Evolutionary conservation across 1,284 basidiomycete genomes (phyloP).

Genomic region (Filobasidium uniguttulatum): DNA sequence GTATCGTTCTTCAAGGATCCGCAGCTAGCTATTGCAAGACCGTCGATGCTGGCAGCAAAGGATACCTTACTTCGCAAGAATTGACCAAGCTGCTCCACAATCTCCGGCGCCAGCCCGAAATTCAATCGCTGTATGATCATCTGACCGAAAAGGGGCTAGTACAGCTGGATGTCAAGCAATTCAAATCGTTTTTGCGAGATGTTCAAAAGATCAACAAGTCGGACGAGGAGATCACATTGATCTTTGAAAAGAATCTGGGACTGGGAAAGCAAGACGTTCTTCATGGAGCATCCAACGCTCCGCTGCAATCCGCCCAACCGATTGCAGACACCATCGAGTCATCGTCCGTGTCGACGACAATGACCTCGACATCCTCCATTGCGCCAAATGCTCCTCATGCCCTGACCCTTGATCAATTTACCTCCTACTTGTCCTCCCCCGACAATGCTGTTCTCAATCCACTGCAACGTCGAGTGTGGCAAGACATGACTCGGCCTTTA

Average conservation of each 20-base stretch:
- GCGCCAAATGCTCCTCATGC: slow-evolving; percentile 20
- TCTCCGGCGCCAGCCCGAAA: slow-evolving; percentile 67
- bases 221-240: not conserved
- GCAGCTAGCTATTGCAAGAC: slow-evolving; percentile 37
- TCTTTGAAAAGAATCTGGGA: not conserved
- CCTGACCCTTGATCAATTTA: slow-evolving; percentile 40
- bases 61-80: slow-evolving; percentile 64
- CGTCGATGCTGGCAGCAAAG: slow-evolving; percentile 52
- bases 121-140: slow-evolving; percentile 53
- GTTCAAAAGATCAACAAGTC: slow-evolving; percentile 46
- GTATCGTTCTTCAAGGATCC: not conserved
- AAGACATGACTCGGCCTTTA: slow-evolving; percentile 68
- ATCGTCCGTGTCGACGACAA: too few species aligned
- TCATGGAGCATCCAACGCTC: not conserved
- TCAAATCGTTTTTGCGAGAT: slow-evolving; percentile 53
- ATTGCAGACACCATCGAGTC: not conserved
- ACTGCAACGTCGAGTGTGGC: slow-evolving; percentile 39
- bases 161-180: slow-evolving; percentile 46
- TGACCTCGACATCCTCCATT: too few species aligned
- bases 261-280: not conserved
- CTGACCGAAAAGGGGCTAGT: slow-evolving; percentile 38
- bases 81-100: slow-evolving; percentile 77
- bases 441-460: slow-evolving; percentile 50
- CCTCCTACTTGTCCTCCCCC: slow-evolving; percentile 56
- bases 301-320: not conserved